Percentiles rank a stretch among this genome's conserved stretches.
phyloP scores from a whole-genome alignment of 148 eudicot species.

The Hydrangea macrophylla region DNA sequence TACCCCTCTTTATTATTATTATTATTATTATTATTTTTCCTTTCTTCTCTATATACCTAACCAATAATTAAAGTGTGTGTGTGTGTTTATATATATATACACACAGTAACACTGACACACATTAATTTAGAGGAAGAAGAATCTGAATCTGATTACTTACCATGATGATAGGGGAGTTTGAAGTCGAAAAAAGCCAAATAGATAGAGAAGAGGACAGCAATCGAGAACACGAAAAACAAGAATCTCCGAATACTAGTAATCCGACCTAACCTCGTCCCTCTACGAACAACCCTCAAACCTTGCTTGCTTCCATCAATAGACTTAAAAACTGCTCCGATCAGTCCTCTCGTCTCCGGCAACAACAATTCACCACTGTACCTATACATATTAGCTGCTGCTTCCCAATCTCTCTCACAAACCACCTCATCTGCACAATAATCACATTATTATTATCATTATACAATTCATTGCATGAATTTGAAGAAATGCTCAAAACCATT shows the following conservation, averaged over 20 bases:
- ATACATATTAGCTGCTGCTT: constrained; percentile 35
- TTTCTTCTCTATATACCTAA: too few relatives aligned
- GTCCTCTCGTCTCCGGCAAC: constrained; percentile 49
- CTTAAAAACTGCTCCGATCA: constrained; percentile 29
- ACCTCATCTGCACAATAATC: constrained; percentile 51
- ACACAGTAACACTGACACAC: background rate
- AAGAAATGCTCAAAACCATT: too few relatives aligned
- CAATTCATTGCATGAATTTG: too few relatives aligned
- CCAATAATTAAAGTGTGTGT: too few relatives aligned
- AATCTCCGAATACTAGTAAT: constrained; percentile 42
- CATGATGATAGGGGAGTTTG: constrained; percentile 59
- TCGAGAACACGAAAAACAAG: constrained; percentile 45
- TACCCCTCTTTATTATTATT: too few relatives aligned
- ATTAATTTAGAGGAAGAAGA: background rate
- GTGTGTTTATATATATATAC: too few relatives aligned
- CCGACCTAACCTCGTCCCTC: constrained; percentile 56
- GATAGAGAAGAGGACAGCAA: constrained; percentile 50
- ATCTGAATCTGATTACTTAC: constrained; percentile 30
- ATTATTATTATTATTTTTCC: too few relatives aligned
- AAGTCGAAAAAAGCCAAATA: constrained; percentile 53
- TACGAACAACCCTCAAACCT: constrained; percentile 37
- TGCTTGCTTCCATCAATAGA: constrained; percentile 40
- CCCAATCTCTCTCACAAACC: constrained; percentile 22
- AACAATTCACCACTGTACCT: constrained; percentile 36
- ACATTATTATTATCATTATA: too few relatives aligned